Evolutionary conservation across 2,329 filamentous ascomycete genomes (phyloP).

Genomic region (Colletotrichum theobromicola): DNA sequence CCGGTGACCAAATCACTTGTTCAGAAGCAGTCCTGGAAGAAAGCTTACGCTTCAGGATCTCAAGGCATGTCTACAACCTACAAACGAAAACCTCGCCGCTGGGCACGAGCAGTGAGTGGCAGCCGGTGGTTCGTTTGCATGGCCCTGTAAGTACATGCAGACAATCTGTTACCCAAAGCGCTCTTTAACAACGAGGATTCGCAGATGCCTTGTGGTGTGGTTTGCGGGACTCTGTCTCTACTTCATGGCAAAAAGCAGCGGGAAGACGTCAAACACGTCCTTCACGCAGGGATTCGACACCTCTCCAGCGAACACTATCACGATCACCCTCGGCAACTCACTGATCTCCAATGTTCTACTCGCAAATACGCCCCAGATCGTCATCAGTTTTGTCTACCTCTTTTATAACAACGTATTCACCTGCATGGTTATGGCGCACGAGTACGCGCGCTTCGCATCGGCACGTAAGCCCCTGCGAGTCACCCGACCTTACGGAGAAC

Average conservation of each 20-base stretch:
- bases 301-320: neutral
- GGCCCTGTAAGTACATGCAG: neutral
- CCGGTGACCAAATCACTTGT: neutral
- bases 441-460: neutral
- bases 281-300: neutral
- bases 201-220: neutral
- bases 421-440: neutral
- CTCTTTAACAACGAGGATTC: neutral
- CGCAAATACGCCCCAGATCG: neutral
- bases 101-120: neutral
- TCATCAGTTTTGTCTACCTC: neutral
- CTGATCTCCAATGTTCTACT: neutral
- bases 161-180: neutral
- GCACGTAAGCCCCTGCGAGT: neutral
- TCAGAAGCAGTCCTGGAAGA: neutral
- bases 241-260: neutral
- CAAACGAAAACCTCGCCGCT: neutral
- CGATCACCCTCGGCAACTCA: neutral
- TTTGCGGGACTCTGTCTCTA: neutral
- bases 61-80: neutral
- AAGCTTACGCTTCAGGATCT: neutral
- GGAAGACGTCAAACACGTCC: neutral
- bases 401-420: neutral
- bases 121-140: neutral
- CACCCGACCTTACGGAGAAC: neutral